Evolutionary conservation across 345 rosid species (phyloP).

Genomic region (Eucalyptus pauciflora): DNA sequence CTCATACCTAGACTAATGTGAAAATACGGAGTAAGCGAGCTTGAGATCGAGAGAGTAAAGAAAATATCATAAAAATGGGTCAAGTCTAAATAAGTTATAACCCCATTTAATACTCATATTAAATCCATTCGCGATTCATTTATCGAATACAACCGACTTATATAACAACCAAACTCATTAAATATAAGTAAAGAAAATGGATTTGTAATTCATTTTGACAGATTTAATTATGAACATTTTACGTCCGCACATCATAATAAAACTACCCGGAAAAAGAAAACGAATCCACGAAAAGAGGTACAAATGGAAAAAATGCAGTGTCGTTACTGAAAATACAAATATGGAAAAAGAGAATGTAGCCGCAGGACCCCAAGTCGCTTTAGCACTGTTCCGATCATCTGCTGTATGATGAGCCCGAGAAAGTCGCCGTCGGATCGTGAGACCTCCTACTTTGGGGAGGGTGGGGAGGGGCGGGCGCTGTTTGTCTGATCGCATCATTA

Average conservation of each 20-base stretch:
- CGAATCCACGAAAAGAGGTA: background rate
- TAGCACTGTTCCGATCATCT: background rate
- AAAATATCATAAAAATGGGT: fast-evolving
- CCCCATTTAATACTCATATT: fast-evolving
- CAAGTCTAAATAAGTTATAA: too few species aligned
- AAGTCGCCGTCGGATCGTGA: background rate
- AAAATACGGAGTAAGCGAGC: fast-evolving
- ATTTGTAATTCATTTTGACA: too few species aligned
- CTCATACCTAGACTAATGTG: too few species aligned
- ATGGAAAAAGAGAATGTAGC: background rate
- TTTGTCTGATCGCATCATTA: background rate
- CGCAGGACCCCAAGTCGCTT: background rate
- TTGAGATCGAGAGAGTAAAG: fast-evolving
- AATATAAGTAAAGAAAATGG: fast-evolving
- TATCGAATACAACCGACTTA: fast-evolving
- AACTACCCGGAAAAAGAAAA: background rate
- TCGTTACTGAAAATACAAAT: background rate
- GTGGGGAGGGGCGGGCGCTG: background rate
- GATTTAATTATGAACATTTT: background rate
- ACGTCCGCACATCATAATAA: background rate
- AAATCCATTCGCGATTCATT: fast-evolving
- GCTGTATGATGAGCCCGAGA: background rate
- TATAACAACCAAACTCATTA: too few species aligned
- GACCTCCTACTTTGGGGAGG: background rate
- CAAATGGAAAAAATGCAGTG: background rate